Percentiles rank a stretch among this genome's conserved stretches.
Evolutionary conservation across 257 asterid species (phyloP).

Genomic region (Plectranthus barbatus): DNA sequence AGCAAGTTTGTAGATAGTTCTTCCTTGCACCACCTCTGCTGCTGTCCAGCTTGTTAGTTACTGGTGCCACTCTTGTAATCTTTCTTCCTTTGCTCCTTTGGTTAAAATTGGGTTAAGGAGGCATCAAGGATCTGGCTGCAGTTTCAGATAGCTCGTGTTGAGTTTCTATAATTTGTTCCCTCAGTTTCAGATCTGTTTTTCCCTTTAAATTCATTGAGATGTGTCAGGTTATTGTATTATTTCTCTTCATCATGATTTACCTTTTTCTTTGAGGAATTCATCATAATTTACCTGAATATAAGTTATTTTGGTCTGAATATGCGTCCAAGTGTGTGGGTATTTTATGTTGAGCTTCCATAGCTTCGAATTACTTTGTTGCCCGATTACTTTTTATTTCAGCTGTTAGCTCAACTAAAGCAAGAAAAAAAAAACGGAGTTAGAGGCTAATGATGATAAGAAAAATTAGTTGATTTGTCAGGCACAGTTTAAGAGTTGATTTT

Average conservation of each 20-base stretch:
- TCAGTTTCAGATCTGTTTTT: background rate
- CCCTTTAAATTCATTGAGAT: background rate
- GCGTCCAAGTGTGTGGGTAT: background rate
- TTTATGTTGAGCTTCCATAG: background rate
- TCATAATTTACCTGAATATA: background rate
- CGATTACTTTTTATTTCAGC: background rate
- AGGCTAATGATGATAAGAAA: too few relatives aligned
- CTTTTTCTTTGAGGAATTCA: too few relatives aligned
- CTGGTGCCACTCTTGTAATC: background rate
- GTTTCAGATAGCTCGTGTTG: background rate
- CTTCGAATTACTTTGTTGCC: background rate
- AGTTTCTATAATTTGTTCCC: background rate
- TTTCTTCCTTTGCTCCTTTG: background rate
- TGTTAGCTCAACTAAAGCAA: background rate
- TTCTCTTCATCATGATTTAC: background rate
- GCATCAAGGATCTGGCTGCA: background rate
- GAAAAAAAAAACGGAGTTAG: background rate
- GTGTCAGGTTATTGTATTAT: background rate
- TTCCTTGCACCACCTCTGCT: background rate
- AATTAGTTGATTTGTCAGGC: background rate
- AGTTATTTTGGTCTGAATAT: background rate
- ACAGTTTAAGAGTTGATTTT: background rate
- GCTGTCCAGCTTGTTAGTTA: background rate
- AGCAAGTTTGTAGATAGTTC: background rate
- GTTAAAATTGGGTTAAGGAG: background rate